Base-by-base conservation (phyloP, 768 basidiomycete species). In the Dacryopinax primogenitus region DNA sequence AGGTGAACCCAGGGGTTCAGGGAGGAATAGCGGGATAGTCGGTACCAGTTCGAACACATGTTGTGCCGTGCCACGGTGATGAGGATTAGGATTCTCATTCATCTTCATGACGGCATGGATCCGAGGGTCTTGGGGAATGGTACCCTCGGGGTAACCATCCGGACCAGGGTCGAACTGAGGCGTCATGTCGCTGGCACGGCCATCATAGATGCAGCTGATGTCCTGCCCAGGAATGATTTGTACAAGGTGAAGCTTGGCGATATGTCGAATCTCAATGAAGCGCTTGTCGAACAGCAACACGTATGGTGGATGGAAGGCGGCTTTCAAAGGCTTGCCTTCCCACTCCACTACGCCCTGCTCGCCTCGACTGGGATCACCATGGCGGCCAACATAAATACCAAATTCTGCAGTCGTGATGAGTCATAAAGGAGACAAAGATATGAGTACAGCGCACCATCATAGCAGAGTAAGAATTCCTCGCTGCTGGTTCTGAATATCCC, bases 401-500 rank as follows among this genome's bases (percentile, higher is more conserved):
- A 96, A 94, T 74, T 92, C 90, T 90, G 68, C 3, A 51, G 61
- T 45, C 66, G 16, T 30, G 2, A 33, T 58, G 13, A 26, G 15
- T 11, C 47, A 26, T 34, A 45, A 32, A 21, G 16, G 12, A 13
- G 15, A 21, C 30, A 35, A 4, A 18, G 16, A 63, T 32, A 26
- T 34, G 15, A 62, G 16, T n/a, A 44, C 7, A 9, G 70, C 81
- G 64, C 70, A 91, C 92, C 88, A 73, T 90, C 85, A 69, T 94
- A 95, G 73, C 88, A 91, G 16, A 96, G 81, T 62, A 96, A 73
- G 76, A 94, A 96, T 74, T 92, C 90, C 66, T 88, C 86, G 65
- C 93, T 91, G 33, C 84, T 85, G 1, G 86, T 84, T 26, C 91
- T 81, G 83, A 92, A 94, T 84, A 96, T 93, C 12, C 90, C 91